These are phyloP conservation scores for Neoboletus subvelutipes DNA, from an alignment of 768 basidiomycete genomes.

Conservation along the genomic window DNA sequence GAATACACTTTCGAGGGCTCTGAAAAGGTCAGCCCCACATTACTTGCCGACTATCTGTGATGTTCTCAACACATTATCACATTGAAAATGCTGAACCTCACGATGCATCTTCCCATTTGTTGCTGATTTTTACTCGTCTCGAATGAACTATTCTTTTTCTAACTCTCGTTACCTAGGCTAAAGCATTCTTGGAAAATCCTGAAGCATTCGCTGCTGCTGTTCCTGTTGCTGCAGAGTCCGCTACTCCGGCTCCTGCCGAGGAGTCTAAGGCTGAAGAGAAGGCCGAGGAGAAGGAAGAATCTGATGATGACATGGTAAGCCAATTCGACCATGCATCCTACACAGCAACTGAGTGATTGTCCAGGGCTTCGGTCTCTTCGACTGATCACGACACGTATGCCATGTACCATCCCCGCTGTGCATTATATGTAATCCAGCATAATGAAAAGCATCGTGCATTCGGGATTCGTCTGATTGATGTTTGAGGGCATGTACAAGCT, in stretches of 20 bases:
- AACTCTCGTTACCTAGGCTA: conserved; percentile 54
- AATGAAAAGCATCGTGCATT: conserved; percentile 15
- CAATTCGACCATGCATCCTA: background rate
- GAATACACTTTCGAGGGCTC: conserved; percentile 94
- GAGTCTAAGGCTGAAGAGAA: conserved; percentile 66
- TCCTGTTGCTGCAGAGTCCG: conserved; percentile 53
- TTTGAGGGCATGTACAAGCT: background rate
- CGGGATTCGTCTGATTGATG: conserved; percentile 4
- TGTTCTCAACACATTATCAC: conserved; percentile 42
- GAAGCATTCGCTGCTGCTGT: conserved; percentile 92
- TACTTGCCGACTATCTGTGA: conserved; percentile 11
- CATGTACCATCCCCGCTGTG: conserved; percentile 14
- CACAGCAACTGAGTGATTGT: conserved; percentile 8
- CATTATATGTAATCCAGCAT: conserved; percentile 24
- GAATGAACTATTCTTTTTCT: conserved; percentile 1
- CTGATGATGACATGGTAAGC: conserved; percentile 86
- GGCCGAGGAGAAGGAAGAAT: conserved; percentile 82
- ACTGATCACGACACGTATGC: conserved; percentile 43
- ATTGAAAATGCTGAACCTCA: conserved; percentile 85
- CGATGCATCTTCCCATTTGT: conserved; percentile 35
- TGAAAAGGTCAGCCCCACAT: conserved; percentile 68
- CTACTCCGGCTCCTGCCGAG: conserved; percentile 54
- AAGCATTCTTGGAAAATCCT: conserved; percentile 96
- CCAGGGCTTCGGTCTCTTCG: conserved; percentile 93
- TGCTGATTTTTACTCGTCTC: conserved; percentile 27